Evolutionary conservation across 2,329 filamentous ascomycete genomes (phyloP), one percentile per base, ranked within the genome.

Genomic region (Ophiobolus disseminans): DNA sequence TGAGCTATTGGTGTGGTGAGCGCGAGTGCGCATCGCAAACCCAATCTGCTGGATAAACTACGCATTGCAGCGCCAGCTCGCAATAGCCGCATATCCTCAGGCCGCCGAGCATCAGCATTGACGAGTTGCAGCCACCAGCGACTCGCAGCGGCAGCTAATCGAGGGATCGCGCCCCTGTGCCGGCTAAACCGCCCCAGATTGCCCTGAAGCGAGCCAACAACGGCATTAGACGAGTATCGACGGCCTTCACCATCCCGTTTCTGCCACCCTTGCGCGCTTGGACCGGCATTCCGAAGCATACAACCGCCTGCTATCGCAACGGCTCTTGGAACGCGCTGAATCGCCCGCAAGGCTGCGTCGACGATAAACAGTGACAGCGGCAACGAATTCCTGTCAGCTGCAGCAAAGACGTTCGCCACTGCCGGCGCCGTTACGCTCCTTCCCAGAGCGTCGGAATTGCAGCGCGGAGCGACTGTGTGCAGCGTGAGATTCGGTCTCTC

Each of bases 181-280:
- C 67, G 65, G 68, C 65, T 70, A 71, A 69, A 70, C 58, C 65
- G 43, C 46, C 58, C 60, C 66, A 66, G 63, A 69, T 66, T 62
- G 60, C 60, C 57, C 61, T 66, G 57, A 70, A 69, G 65, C 69
- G 68, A 71, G 48, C 66, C 68, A 70, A 65, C 69, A 69, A 63
- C 68, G 60, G 59, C 60, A 53, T 46, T 65, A 65, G 51, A 66
- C 62, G 50, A 61, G 57, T 48, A 52, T 51, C 55, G 36, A 53
- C 41, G 43, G 48, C 48, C 52, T 44, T 48, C 51, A 44, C 34
- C 49, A 43, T 60, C 48, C 53, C 55, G 41, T 46, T 60, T 53
- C 40, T 52, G 55, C 53, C 55, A 37, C 49, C 44, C 51, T 41
- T 39, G 46, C 26, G 48, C 45, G 50, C 51, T 57, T 48, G 53